Evolutionary conservation across 805 yeast species (phyloP).

Genomic region (Candida ponderosae): DNA sequence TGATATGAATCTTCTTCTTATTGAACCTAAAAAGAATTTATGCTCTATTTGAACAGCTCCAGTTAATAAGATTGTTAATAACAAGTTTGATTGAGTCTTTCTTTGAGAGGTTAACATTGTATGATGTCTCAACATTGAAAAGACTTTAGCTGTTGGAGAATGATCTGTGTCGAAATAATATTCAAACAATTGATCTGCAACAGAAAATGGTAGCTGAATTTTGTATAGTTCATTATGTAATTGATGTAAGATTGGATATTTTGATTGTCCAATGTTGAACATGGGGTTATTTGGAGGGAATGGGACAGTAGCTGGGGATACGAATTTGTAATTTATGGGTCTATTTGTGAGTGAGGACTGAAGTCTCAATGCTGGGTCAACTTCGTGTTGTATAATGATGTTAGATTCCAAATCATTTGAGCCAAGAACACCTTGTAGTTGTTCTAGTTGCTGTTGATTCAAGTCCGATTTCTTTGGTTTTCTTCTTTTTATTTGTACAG

Average conservation of each 20-base stretch:
- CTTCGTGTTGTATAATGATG: no score
- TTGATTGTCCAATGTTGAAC: slow-evolving; percentile 4
- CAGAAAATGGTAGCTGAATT: slow-evolving; percentile 10
- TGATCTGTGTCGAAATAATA: slow-evolving; percentile 11
- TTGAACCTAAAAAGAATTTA: slow-evolving; percentile 14
- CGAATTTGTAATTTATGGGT: no score
- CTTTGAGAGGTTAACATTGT: slow-evolving; percentile 12
- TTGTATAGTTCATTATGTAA: slow-evolving; percentile 5
- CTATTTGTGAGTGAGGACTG: no score
- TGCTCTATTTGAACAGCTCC: slow-evolving; percentile 16
- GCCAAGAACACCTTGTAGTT: no score
- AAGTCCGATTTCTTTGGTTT: slow-evolving; percentile 6
- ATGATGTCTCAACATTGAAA: slow-evolving; percentile 13
- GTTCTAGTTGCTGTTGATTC: not conserved
- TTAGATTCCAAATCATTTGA: no score
- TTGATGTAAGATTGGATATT: slow-evolving; percentile 7
- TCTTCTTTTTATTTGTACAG: slow-evolving; percentile 22
- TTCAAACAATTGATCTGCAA: slow-evolving; percentile 17
- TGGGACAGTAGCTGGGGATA: not conserved
- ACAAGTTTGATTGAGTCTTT: slow-evolving; percentile 9
- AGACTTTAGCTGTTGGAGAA: slow-evolving; percentile 14
- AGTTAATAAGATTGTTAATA: slow-evolving; percentile 11
- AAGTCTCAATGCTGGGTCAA: no score
- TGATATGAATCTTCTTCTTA: slow-evolving; percentile 12
- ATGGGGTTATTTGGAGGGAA: not conserved